These are phyloP conservation scores for Plenodomus lindquistii DNA, from an alignment of 2,329 filamentous ascomycete species.

Conservation along the genomic window DNA sequence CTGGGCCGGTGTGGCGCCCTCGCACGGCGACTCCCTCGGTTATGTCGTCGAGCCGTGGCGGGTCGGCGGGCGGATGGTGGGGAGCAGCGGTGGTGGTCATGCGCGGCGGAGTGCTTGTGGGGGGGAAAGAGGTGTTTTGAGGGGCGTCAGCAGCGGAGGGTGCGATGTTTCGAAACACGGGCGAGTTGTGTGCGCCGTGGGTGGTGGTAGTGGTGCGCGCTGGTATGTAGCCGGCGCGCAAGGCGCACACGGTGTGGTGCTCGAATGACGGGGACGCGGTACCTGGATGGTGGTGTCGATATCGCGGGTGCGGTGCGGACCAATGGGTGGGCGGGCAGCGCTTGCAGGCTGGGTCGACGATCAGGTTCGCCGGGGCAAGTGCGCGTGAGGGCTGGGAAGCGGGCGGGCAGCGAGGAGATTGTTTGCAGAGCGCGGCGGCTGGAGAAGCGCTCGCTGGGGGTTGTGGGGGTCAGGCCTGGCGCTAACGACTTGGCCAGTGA, in stretches of 20 bases:
- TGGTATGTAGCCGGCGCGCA: constrained; percentile 25
- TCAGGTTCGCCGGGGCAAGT: constrained; percentile 5
- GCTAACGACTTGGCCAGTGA: constrained; percentile 45
- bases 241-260: constrained; percentile 21
- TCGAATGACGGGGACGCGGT: constrained; percentile 28
- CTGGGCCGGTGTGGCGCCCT: constrained; percentile 23
- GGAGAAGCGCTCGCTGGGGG: constrained; percentile 40
- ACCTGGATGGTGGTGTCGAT: constrained; percentile 30
- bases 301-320: constrained; percentile 19
- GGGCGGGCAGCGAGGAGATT: constrained; percentile 23
- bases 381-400: constrained; percentile 29
- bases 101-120: constrained; percentile 27
- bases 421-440: constrained; percentile 35
- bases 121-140: constrained; percentile 5
- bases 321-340: constrained; percentile 35
- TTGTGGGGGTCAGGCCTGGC: constrained; percentile 36
- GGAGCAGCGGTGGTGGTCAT: constrained; percentile 35
- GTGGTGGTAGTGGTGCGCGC: constrained; percentile 11
- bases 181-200: constrained; percentile 10
- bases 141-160: constrained; percentile 23
- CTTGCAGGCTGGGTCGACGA: constrained; percentile 29
- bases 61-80: constrained; percentile 23
- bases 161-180: constrained; percentile 6
- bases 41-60: constrained; percentile 35
- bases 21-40: constrained; percentile 33